Evolutionary conservation across 768 basidiomycete species (phyloP).

Genomic region (Tephrocybe sp.): DNA sequence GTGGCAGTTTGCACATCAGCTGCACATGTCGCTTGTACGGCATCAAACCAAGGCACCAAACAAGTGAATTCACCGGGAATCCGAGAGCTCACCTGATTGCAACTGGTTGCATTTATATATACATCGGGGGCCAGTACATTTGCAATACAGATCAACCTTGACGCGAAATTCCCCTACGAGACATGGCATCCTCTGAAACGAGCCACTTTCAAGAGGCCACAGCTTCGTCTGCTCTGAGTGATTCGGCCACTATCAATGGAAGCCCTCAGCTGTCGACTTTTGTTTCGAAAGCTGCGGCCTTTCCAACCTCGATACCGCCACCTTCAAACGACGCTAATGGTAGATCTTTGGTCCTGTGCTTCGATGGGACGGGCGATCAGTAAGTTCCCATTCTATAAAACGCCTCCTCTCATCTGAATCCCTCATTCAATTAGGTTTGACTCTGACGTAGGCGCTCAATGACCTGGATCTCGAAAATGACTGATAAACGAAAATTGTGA

Average conservation of each 20-base stretch:
- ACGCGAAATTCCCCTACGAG: background rate
- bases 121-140: too few species aligned
- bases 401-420: too few species aligned
- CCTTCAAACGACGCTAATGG: background rate
- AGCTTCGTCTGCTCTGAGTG: background rate
- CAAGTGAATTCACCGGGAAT: too few species aligned
- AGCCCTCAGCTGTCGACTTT: conserved; percentile 7
- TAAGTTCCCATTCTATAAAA: conserved; percentile 16
- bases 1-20: too few species aligned
- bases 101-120: too few species aligned
- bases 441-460: conserved; percentile 18
- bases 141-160: background rate
- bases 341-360: conserved; percentile 50
- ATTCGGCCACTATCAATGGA: conserved; percentile 3
- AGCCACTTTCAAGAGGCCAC: conserved; percentile 4
- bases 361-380: conserved; percentile 33
- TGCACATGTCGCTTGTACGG: too few species aligned
- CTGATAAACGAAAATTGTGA: background rate
- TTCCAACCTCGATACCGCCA: conserved; percentile 10
- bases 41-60: too few species aligned
- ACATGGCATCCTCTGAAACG: background rate
- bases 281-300: background rate
- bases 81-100: too few species aligned
- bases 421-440: conserved; percentile 19
- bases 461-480: background rate